A percentile compares a stretch with the other conserved stretches of the same genome.
phyloP scores from a whole-genome alignment of 768 basidiomycete species.

The Boletus reticulatus region DNA sequence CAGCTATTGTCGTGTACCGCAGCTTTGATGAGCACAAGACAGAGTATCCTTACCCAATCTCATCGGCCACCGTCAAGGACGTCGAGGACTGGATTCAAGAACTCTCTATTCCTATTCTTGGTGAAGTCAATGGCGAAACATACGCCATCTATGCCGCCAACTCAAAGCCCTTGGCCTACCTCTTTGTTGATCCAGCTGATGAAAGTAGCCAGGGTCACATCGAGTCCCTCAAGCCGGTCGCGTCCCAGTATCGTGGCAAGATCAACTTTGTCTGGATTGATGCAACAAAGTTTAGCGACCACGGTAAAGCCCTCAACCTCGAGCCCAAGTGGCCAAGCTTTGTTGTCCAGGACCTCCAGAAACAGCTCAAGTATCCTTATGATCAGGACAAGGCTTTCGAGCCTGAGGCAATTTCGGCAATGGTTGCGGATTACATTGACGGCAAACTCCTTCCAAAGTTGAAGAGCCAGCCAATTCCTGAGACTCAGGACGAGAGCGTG shows the following conservation, averaged over 20 bases:
- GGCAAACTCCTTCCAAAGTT: constrained; percentile 79
- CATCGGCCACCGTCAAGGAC: constrained; percentile 54
- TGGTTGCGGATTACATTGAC: constrained; percentile 62
- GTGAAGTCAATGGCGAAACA: constrained; percentile 93
- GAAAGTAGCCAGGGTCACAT: constrained; percentile 64
- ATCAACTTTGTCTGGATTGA: constrained; percentile 99
- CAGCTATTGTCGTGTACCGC: constrained; percentile 91
- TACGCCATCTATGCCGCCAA: constrained; percentile 82
- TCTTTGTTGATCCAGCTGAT: constrained; percentile 84
- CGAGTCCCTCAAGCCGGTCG: constrained; percentile 69
- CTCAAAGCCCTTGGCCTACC: constrained; percentile 86
- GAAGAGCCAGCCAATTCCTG: constrained; percentile 89
- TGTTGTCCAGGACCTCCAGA: constrained; percentile 82
- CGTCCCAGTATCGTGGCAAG: constrained; percentile 77
- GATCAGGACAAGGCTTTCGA: constrained; percentile 66
- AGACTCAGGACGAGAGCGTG: constrained; percentile 78
- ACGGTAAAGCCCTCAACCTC: constrained; percentile 89
- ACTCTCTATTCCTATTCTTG: constrained; percentile 83
- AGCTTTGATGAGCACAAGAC: constrained; percentile 81
- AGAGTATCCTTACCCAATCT: constrained; percentile 61
- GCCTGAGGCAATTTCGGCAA: constrained; percentile 51
- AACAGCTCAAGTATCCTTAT: constrained; percentile 88
- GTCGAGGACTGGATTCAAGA: constrained; percentile 78
- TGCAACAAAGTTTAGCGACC: constrained; percentile 90
- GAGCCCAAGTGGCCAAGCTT: constrained; percentile 92